A percentile compares a stretch with the other conserved stretches of the same genome.
phyloP scores from a whole-genome alignment of 805 yeast species.

The Candida coquimbonensis region DNA sequence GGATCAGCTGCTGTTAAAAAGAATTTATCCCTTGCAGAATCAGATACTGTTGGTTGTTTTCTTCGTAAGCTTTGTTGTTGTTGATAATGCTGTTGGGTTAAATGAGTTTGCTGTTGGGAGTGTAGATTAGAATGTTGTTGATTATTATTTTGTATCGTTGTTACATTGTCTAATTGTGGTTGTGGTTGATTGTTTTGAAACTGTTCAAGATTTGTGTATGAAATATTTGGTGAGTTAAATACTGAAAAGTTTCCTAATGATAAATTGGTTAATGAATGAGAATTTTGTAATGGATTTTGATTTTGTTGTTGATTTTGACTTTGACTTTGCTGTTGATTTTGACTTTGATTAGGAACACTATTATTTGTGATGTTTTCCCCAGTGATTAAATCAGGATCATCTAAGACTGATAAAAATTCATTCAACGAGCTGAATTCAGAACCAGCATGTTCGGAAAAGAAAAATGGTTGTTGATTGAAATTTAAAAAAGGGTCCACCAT shows the following conservation, averaged over 20 bases:
- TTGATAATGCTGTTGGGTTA: no score
- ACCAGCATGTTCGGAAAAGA: conserved; percentile 87
- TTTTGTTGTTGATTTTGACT: not conserved
- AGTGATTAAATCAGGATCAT: conserved; percentile 68
- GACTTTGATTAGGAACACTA: not conserved
- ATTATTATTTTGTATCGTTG: no score
- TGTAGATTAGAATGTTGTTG: no score
- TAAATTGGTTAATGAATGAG: conserved; percentile 23
- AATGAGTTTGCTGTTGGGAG: no score
- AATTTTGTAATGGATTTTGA: conserved; percentile 8
- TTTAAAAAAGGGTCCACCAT: conserved; percentile 14
- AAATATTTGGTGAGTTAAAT: conserved; percentile 19
- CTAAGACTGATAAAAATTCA: conserved; percentile 84
- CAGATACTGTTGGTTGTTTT: conserved; percentile 26
- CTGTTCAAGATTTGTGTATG: conserved; percentile 11
- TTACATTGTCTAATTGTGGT: not conserved
- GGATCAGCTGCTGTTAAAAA: conserved; percentile 97
- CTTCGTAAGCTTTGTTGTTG: no score
- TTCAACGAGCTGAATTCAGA: conserved; percentile 86
- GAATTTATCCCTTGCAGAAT: conserved; percentile 86
- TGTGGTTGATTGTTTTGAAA: conserved; percentile 4
- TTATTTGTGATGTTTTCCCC: conserved; percentile 16
- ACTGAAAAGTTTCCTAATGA: conserved; percentile 18
- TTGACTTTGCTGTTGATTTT: not conserved
- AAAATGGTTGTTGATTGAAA: conserved; percentile 58